Conservation (phyloP, 495 filamentous ascomycete species). For the Hypoxylon perforatum region DNA sequence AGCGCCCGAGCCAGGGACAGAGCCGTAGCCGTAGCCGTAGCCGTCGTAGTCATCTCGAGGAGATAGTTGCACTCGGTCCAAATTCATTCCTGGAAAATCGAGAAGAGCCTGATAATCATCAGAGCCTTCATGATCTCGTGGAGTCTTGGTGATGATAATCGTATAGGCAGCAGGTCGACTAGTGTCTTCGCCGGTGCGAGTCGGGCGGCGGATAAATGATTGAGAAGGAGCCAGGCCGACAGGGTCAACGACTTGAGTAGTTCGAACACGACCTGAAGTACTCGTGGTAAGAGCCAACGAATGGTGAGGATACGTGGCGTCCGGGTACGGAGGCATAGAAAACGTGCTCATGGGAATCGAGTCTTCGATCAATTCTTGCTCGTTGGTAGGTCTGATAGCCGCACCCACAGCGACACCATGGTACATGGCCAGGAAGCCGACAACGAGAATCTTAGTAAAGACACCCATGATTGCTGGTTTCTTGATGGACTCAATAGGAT, state of each 20-base stretch:
- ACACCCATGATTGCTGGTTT: constrained; percentile 1
- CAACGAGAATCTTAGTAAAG: constrained; percentile 15
- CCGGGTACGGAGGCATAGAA: no score
- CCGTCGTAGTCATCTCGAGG: constrained; percentile 27
- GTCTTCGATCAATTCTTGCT: constrained; percentile 15
- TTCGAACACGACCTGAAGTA: no score
- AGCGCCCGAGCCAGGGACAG: no score
- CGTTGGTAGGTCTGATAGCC: neutral
- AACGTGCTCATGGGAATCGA: no score
- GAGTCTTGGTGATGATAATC: constrained; percentile 14
- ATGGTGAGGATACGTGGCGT: no score
- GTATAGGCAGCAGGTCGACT: constrained; percentile 4
- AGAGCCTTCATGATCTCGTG: neutral
- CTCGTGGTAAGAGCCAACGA: no score
- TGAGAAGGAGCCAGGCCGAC: neutral
- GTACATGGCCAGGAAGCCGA: constrained; percentile 38
- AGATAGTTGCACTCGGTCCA: neutral
- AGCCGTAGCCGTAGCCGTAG: constrained; percentile 24
- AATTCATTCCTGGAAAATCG: neutral
- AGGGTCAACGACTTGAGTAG: constrained; percentile 1
- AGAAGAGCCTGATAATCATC: neutral
- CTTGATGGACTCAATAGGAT: neutral
- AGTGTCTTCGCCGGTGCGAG: constrained; percentile 9
- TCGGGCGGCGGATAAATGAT: constrained; percentile 1
- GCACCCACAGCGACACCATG: constrained; percentile 13